Conservation (phyloP, 179 eudicot species). For the Beta macrorhiza region DNA sequence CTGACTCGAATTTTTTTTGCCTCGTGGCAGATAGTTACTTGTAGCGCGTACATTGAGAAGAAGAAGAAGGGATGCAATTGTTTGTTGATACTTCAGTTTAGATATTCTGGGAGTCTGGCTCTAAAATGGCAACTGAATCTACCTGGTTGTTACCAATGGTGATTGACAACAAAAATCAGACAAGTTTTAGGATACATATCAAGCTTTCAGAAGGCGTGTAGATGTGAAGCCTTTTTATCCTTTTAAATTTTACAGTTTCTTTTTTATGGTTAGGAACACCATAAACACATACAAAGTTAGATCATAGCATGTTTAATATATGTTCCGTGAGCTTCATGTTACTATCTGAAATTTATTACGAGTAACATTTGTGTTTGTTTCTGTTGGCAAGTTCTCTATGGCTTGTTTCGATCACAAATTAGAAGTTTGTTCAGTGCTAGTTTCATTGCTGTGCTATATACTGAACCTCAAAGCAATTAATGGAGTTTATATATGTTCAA, state of each 20-base stretch:
- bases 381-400: background rate
- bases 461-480: background rate
- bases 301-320: constrained; percentile 11
- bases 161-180: constrained; percentile 2
- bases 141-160: constrained; percentile 5
- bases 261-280: background rate
- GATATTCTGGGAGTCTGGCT: constrained; percentile 8
- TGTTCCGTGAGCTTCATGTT: background rate
- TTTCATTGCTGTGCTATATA: background rate
- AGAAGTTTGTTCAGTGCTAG: constrained; percentile 27
- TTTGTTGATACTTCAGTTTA: constrained; percentile 26
- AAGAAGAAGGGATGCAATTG: background rate
- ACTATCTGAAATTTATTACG: background rate
- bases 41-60: constrained; percentile 20
- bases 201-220: constrained; percentile 18
- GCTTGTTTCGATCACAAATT: background rate
- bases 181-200: constrained; percentile 3
- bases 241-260: background rate
- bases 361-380: background rate
- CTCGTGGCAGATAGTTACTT: constrained; percentile 33
- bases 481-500: too few relatives aligned
- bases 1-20: constrained; percentile 6
- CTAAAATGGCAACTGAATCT: constrained; percentile 13
- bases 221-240: constrained; percentile 4
- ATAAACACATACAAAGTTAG: constrained; percentile 7